Evolutionary conservation across 2,329 filamentous ascomycete genomes (phyloP).

Genomic region (Colletotrichum graminicola): DNA sequence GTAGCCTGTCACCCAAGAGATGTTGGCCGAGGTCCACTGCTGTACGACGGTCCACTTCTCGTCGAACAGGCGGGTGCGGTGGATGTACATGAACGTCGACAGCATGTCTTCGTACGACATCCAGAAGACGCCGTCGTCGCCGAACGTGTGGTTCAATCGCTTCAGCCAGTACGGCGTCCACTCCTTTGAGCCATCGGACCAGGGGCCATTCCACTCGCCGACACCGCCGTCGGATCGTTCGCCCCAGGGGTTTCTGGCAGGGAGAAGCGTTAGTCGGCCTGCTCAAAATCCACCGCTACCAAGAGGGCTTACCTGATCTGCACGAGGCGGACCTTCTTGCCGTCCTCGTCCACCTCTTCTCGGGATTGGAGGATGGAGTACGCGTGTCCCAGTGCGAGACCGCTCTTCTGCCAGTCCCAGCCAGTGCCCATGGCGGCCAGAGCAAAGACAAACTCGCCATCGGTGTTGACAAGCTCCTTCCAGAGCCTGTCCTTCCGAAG

Average conservation of each 20-base stretch:
- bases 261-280: background rate
- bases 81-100: slow-evolving; percentile 69
- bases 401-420: slow-evolving; percentile 51
- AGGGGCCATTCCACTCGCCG: slow-evolving; percentile 77
- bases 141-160: slow-evolving; percentile 79
- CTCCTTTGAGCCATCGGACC: slow-evolving; percentile 83
- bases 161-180: slow-evolving; percentile 86
- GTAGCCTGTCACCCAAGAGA: slow-evolving; percentile 61
- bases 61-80: slow-evolving; percentile 70
- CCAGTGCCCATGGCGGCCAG: slow-evolving; percentile 51
- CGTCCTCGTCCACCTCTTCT: slow-evolving; percentile 58
- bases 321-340: slow-evolving; percentile 55
- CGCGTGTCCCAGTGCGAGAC: slow-evolving; percentile 60
- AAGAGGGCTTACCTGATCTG: slow-evolving; percentile 56
- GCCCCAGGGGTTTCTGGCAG: slow-evolving; percentile 77
- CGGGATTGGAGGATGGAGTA: slow-evolving; percentile 64
- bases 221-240: slow-evolving; percentile 56
- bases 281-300: background rate
- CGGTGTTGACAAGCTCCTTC: slow-evolving; percentile 74
- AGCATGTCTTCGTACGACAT: slow-evolving; percentile 70
- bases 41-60: slow-evolving; percentile 59
- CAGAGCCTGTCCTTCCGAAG: slow-evolving; percentile 78
- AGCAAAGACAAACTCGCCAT: slow-evolving; percentile 75
- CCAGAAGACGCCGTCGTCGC: slow-evolving; percentile 79
- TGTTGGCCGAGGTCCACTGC: slow-evolving; percentile 57